phyloP scores from a whole-genome alignment of 2,329 filamentous ascomycete species.

The Botryotinia narcissicola region DNA sequence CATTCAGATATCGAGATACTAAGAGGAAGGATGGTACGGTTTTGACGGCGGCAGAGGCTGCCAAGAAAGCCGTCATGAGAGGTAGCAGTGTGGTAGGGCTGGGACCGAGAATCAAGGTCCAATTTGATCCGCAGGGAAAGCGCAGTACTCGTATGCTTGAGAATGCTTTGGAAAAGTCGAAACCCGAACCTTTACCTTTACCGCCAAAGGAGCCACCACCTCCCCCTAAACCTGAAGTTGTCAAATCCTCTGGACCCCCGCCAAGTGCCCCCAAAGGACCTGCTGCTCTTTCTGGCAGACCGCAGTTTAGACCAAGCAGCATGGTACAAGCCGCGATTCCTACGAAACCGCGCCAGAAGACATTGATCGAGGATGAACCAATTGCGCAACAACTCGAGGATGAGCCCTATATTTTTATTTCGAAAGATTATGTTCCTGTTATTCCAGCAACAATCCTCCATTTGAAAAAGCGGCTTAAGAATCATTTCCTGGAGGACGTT shows the following conservation, averaged over 20 bases:
- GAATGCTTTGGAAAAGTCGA: constrained; percentile 65
- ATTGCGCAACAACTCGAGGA: constrained; percentile 69
- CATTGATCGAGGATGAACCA: constrained; percentile 57
- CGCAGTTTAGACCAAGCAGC: constrained; percentile 35
- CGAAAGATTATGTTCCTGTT: constrained; percentile 83
- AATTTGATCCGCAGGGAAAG: constrained; percentile 84
- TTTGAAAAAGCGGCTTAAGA: constrained; percentile 83
- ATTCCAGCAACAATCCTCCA: constrained; percentile 82
- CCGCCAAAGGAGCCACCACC: constrained; percentile 38
- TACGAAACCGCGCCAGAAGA: constrained; percentile 48
- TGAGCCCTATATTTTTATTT: constrained; percentile 87
- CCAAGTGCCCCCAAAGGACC: constrained; percentile 87
- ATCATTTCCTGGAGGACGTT: constrained; percentile 77
- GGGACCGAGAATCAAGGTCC: constrained; percentile 72
- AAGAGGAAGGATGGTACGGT: constrained; percentile 45
- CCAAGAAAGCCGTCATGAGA: constrained; percentile 73
- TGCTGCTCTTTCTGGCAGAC: constrained; percentile 29
- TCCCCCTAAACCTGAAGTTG: constrained; percentile 41
- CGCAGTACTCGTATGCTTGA: constrained; percentile 79
- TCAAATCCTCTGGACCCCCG: constrained; percentile 61
- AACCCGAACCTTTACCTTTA: constrained; percentile 38
- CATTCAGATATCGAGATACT: constrained; percentile 81
- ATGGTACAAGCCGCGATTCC: constrained; percentile 38
- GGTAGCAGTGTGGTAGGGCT: constrained; percentile 73
- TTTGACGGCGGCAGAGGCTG: constrained; percentile 73